Conservation (phyloP, 805 yeast species). For the Saccharomyces cerevisiae region DNA sequence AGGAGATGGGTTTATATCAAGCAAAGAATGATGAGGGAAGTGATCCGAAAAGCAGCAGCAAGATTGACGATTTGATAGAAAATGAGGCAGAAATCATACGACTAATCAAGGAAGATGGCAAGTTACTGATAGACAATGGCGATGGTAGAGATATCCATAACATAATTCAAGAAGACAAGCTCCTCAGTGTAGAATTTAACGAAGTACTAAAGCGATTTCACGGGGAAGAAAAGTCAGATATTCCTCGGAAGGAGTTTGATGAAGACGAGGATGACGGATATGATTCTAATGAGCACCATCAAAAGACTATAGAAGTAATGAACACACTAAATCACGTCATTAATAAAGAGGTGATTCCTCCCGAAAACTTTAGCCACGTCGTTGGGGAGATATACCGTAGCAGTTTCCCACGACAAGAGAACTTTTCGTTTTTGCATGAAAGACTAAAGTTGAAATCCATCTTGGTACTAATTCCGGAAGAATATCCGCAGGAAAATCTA, state of each 20-base stretch:
- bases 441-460: constrained; percentile 59
- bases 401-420: constrained; percentile 82
- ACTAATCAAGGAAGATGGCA: constrained; percentile 9
- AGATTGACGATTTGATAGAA: constrained; percentile 35
- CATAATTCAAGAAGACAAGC: constrained; percentile 11
- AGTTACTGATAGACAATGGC: constrained; percentile 8
- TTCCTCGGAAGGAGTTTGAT: constrained; percentile 8
- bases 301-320: constrained; percentile 8
- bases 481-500: constrained; percentile 70
- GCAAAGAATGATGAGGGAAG: neutral
- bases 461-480: constrained; percentile 82
- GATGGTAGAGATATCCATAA: constrained; percentile 13
- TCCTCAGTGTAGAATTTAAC: constrained; percentile 9
- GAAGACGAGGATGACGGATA: constrained; percentile 21
- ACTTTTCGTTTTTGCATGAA: constrained; percentile 58
- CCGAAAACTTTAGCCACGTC: constrained; percentile 88
- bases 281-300: constrained; percentile 17
- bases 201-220: constrained; percentile 12
- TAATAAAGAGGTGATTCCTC: constrained; percentile 39
- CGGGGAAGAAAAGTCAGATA: constrained; percentile 2
- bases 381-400: constrained; percentile 72
- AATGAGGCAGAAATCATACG: constrained; percentile 25
- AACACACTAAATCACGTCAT: neutral
- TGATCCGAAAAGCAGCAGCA: constrained; percentile 22
- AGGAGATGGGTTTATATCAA: neutral